These are phyloP conservation scores for apple (Malus domestica) DNA, from an alignment of 306 rosid genomes.

Conservation along the genomic window DNA sequence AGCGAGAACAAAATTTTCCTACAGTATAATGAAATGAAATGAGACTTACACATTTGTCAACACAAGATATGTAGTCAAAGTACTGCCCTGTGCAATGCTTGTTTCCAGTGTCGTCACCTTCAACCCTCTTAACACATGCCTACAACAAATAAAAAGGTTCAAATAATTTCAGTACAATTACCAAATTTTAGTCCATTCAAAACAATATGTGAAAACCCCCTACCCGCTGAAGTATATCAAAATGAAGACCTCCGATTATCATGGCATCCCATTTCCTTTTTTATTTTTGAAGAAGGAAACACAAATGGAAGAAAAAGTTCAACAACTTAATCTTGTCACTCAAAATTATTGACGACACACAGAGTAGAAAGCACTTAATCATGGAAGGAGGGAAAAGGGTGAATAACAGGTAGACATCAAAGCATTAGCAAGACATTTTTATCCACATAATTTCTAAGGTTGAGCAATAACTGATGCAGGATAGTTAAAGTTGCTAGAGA, in stretches of 20 bases:
- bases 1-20: neutral
- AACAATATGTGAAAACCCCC: neutral
- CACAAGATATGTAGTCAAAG: conserved; percentile 67
- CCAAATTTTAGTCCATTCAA: neutral
- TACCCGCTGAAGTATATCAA: neutral
- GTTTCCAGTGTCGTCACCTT: conserved; percentile 48
- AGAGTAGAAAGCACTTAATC: neutral
- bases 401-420: too few relatives aligned
- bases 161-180: neutral
- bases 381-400: neutral
- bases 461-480: neutral
- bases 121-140: conserved; percentile 61
- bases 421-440: neutral
- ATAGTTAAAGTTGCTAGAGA: neutral
- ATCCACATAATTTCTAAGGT: neutral
- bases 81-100: conserved; percentile 79
- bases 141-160: conserved; percentile 8
- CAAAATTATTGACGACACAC: neutral
- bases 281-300: neutral
- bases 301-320: neutral
- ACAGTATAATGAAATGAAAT: neutral
- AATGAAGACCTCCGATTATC: neutral
- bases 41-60: conserved; percentile 68
- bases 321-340: neutral
- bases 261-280: neutral